Evolutionary conservation across 2,329 filamentous ascomycete genomes (phyloP).

Genomic region (Botrytis porri): DNA sequence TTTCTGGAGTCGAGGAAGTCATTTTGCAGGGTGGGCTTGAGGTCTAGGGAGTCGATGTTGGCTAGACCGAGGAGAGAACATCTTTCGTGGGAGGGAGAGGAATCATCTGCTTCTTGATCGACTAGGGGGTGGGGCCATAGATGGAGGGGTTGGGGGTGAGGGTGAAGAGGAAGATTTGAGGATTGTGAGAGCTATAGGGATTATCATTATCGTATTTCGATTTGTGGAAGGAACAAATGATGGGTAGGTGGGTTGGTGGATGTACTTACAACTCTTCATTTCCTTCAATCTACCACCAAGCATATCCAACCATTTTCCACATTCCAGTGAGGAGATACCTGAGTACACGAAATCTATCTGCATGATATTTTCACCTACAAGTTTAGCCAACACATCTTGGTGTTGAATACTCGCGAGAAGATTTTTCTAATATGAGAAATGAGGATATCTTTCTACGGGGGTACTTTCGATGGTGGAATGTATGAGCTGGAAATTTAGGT

Average conservation of each 20-base stretch:
- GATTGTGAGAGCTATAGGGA: background rate
- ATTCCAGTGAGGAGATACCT: conserved; percentile 23
- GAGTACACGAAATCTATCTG: conserved; percentile 23
- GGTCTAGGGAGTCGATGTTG: background rate
- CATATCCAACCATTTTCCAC: conserved; percentile 2
- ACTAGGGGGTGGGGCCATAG: background rate
- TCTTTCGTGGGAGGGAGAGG: background rate
- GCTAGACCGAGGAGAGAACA: background rate
- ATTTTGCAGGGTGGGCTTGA: background rate
- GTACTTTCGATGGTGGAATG: background rate
- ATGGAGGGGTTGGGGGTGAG: background rate
- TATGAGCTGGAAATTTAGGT: background rate
- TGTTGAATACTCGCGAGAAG: background rate
- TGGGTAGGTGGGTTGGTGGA: background rate
- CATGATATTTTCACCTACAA: conserved; percentile 11
- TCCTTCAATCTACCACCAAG: background rate
- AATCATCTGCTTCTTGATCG: background rate
- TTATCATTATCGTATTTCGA: background rate
- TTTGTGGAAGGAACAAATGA: background rate
- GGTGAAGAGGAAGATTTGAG: background rate
- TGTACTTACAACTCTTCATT: background rate
- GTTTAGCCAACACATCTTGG: background rate
- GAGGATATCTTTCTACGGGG: background rate
- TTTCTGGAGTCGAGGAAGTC: background rate
- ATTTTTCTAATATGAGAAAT: background rate